phyloP scores from a whole-genome alignment of 305 asterid genomes.

The Solanum chacoense region DNA sequence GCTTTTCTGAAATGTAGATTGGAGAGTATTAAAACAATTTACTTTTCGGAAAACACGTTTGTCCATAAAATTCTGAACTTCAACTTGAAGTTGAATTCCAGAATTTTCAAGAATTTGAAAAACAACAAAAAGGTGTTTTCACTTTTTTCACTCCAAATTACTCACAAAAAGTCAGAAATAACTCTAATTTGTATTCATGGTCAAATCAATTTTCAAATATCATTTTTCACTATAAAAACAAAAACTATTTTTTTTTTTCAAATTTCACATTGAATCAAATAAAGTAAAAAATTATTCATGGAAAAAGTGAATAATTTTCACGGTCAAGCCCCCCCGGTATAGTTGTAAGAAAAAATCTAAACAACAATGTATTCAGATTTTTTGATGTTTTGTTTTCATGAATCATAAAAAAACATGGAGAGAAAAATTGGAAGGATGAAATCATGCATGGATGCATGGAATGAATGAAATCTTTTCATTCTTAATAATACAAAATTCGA shows the following conservation, averaged over 20 bases:
- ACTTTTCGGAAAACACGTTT: background rate
- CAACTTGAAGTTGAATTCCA: background rate
- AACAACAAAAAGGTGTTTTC: background rate
- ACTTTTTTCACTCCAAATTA: background rate
- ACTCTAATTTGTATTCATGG: background rate
- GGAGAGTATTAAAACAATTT: background rate
- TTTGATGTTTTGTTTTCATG: background rate
- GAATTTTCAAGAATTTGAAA: background rate
- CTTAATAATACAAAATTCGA: background rate
- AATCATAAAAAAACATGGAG: background rate
- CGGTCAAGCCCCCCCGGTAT: accelerated
- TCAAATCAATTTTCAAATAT: background rate
- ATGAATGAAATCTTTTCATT: background rate
- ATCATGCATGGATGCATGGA: background rate
- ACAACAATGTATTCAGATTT: background rate
- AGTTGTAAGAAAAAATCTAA: background rate
- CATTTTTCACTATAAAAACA: background rate
- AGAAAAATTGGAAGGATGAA: background rate
- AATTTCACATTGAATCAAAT: background rate
- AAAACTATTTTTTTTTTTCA: background rate
- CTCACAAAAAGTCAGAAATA: no score
- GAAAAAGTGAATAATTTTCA: background rate
- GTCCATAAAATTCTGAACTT: background rate
- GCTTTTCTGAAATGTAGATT: background rate
- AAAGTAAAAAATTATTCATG: background rate